Evolutionary conservation across 495 filamentous ascomycete genomes (phyloP).

Genomic region (Saxophila tyrrhenica): DNA sequence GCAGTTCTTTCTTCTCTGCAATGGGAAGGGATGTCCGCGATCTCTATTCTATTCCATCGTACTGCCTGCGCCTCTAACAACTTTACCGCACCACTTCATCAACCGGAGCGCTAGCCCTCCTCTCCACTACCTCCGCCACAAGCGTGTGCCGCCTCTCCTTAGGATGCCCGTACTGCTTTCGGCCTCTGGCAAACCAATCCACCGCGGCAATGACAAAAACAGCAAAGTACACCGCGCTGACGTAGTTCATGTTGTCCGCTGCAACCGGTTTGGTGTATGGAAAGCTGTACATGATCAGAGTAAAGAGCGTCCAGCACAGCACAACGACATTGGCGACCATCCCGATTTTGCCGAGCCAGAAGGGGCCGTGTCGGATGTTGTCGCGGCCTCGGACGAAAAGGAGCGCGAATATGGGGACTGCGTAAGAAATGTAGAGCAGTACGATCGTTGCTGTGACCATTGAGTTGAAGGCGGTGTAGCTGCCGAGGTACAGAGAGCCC

Average conservation of each 20-base stretch:
- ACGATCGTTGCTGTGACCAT: slow-evolving; percentile 26
- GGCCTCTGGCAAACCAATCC: slow-evolving; percentile 20
- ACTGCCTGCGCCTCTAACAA: no score
- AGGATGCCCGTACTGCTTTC: slow-evolving; percentile 17
- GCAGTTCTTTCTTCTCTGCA: no score
- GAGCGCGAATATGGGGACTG: slow-evolving; percentile 23
- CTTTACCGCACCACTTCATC: no score
- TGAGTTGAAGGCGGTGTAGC: slow-evolving; percentile 41
- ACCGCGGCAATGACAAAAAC: slow-evolving; percentile 20
- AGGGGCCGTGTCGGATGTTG: slow-evolving; percentile 24
- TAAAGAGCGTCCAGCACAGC: slow-evolving; percentile 26
- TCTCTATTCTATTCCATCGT: no score
- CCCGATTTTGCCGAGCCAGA: slow-evolving; percentile 25
- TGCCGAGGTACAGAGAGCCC: slow-evolving; percentile 46
- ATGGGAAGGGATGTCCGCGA: no score
- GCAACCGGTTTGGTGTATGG: slow-evolving; percentile 21
- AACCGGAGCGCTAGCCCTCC: neutral
- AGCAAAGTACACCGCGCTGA: slow-evolving; percentile 20
- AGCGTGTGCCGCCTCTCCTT: neutral
- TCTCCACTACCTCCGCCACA: neutral
- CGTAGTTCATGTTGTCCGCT: slow-evolving; percentile 26
- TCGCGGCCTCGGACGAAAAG: slow-evolving; percentile 20
- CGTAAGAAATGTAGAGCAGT: slow-evolving; percentile 26
- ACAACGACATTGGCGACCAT: slow-evolving; percentile 22
- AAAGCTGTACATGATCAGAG: slow-evolving; percentile 27